phyloP scores from a whole-genome alignment of 1,284 basidiomycete genomes.

The Inonotus obliquus region DNA sequence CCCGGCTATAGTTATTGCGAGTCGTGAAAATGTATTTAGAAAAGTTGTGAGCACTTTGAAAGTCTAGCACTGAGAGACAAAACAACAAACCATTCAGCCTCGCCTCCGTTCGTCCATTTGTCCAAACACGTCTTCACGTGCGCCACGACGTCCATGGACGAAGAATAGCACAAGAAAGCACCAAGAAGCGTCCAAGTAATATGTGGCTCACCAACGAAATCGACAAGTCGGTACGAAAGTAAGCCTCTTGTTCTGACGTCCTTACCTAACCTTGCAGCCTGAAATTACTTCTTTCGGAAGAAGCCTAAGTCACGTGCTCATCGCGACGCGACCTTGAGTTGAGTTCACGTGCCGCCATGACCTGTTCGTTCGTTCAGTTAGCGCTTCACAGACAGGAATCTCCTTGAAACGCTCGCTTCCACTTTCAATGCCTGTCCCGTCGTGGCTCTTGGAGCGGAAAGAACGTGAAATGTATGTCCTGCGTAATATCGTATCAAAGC shows the following conservation, averaged over 20 bases:
- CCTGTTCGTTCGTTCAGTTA: not conserved
- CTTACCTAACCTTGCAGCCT: not conserved
- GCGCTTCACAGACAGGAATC: not conserved
- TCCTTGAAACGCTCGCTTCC: not conserved
- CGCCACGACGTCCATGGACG: conserved; percentile 49
- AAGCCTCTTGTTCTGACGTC: not conserved
- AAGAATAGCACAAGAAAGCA: not conserved
- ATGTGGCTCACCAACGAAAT: not conserved
- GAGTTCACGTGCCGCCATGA: not conserved
- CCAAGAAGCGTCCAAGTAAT: not conserved
- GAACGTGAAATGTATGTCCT: conserved; percentile 7
- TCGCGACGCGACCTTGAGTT: not conserved
- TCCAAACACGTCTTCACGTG: conserved; percentile 42
- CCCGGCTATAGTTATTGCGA: conserved; percentile 40
- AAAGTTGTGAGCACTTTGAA: not conserved
- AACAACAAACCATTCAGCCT: conserved; percentile 51
- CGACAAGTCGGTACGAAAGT: not conserved
- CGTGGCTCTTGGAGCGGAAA: conserved; percentile 1
- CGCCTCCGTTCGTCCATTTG: conserved; percentile 53
- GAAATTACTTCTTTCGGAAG: not conserved
- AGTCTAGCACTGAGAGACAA: not conserved
- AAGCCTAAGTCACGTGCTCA: not conserved
- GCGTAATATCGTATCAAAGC: not conserved
- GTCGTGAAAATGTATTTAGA: conserved; percentile 19
- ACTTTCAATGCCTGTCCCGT: conserved; percentile 7